Base-by-base conservation (phyloP, 495 filamentous ascomycete genomes). In the Pseudomonodictys pantanalensis region DNA sequence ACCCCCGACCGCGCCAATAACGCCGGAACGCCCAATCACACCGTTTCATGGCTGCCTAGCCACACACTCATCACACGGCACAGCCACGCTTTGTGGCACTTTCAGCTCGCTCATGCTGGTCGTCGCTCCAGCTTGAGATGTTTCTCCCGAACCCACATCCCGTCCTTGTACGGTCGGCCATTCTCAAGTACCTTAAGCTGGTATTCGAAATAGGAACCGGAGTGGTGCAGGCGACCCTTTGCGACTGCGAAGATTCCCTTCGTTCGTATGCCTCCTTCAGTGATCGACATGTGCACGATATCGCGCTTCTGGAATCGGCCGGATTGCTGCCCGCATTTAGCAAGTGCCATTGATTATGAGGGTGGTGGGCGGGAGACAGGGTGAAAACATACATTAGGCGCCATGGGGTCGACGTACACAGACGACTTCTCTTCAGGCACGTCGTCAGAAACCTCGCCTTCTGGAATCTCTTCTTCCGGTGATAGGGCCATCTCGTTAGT, bases 71-170 rank as follows among this genome's bases (percentile, higher is more conserved):
- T 49, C 61, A 64, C 54, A 47, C 3, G n/a, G 2, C 8, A 3
- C 10, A 23, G 38, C 26, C 17, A 43, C 50, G 29, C 28, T 39
- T 23, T 32, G 39, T 22, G 35, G 35, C 12, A 18, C 41, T 18
- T 43, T 39, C 50, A 45, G 28, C 46, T 24, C n/a, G n/a, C n/a
- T n/a, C n/a, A n/a, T n/a, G n/a, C n/a, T n/a, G n/a, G n/a, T 7
- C 25, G 26, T 11, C 32, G n/a, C 39, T 57, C 45, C 25, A 39
- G 4, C 2, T 33, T 3, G 3, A 64, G 49, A 28, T 58, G 28
- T 32, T 38, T 64, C 30, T 59, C 61, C 17, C 61, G 55, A 30
- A 64, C n/a, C 54, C 54, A 64, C 1, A 28, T 48, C 15, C 61
- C 61, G 26, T 45, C 29, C 11, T 49, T 55, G 49, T 64, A 54